These are phyloP conservation scores for Fistulina hepatica DNA, from an alignment of 1,284 basidiomycete genomes.

Conservation along the genomic window DNA sequence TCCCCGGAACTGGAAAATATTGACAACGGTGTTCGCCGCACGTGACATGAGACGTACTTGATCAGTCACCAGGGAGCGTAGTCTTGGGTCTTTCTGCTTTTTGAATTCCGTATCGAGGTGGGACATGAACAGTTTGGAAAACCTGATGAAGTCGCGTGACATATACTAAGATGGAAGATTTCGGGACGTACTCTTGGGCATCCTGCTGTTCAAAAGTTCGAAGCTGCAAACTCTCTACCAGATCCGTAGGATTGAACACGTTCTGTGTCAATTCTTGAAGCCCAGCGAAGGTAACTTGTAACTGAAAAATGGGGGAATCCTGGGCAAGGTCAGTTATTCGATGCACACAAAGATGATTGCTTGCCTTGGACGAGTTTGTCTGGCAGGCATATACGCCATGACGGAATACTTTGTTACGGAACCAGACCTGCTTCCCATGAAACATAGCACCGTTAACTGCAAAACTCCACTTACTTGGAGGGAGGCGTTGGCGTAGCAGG, in stretches of 20 bases:
- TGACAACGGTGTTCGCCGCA: constrained; percentile 1
- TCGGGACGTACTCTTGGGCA: constrained; percentile 72
- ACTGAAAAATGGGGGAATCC: constrained; percentile 64
- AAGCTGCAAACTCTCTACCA: constrained; percentile 75
- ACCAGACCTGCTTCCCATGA: constrained; percentile 47
- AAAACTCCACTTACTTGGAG: constrained; percentile 68
- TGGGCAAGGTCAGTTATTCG: constrained; percentile 18
- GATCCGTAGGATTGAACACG: constrained; percentile 71
- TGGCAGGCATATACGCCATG: constrained; percentile 52
- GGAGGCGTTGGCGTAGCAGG: constrained; percentile 88
- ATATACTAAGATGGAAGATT: too few species aligned
- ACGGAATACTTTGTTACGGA: constrained; percentile 53
- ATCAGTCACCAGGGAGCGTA: constrained; percentile 58
- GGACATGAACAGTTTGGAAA: constrained; percentile 88
- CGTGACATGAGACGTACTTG: constrained; percentile 35
- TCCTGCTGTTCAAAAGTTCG: constrained; percentile 83
- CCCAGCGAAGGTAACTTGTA: constrained; percentile 71
- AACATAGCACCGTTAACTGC: constrained; percentile 1
- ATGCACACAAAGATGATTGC: too few species aligned
- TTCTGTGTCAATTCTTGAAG: constrained; percentile 61
- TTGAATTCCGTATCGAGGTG: constrained; percentile 78
- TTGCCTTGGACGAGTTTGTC: too few species aligned
- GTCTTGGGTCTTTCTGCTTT: constrained; percentile 50
- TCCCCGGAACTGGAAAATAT: constrained; percentile 65
- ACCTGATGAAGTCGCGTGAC: constrained; percentile 38